phyloP scores from a whole-genome alignment of 495 filamentous ascomycete species.

The Cudoniella acicularis region DNA sequence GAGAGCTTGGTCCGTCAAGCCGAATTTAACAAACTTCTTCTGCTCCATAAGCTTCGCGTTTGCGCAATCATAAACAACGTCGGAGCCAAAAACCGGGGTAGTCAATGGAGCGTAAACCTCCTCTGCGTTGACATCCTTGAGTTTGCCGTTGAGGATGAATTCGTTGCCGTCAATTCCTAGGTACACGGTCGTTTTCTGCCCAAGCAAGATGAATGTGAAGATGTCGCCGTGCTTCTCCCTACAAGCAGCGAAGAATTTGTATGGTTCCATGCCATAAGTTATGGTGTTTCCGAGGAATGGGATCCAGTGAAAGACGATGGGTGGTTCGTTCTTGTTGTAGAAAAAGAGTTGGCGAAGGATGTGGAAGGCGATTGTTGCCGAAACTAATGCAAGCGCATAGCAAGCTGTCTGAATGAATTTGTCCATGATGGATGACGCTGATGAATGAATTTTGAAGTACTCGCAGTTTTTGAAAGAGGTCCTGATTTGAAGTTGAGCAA shows the following conservation, averaged over 20 bases:
- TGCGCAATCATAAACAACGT: conserved; percentile 85
- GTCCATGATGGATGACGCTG: not conserved
- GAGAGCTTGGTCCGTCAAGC: conserved; percentile 72
- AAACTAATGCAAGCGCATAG: conserved; percentile 50
- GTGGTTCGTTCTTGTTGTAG: conserved; percentile 68
- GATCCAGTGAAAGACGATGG: conserved; percentile 80
- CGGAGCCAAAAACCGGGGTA: conserved; percentile 78
- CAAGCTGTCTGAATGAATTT: not conserved
- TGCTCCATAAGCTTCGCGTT: conserved; percentile 83
- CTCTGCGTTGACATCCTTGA: conserved; percentile 75
- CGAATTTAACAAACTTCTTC: conserved; percentile 86
- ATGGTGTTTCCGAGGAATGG: conserved; percentile 76
- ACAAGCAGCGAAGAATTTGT: conserved; percentile 68
- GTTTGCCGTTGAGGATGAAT: conserved; percentile 82
- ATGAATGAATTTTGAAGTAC: too few relatives aligned
- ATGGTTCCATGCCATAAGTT: conserved; percentile 79
- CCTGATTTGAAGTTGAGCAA: too few relatives aligned
- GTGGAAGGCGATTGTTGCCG: conserved; percentile 56
- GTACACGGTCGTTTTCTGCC: conserved; percentile 70
- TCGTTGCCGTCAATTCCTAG: conserved; percentile 75
- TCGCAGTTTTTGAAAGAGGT: too few relatives aligned
- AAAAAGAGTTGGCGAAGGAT: conserved; percentile 66
- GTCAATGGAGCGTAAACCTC: conserved; percentile 78
- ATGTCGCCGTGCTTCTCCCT: conserved; percentile 73
- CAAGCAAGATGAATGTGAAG: conserved; percentile 76